Evolutionary conservation across 768 basidiomycete species (phyloP).

Genomic region (Gloeophyllum trabeum): DNA sequence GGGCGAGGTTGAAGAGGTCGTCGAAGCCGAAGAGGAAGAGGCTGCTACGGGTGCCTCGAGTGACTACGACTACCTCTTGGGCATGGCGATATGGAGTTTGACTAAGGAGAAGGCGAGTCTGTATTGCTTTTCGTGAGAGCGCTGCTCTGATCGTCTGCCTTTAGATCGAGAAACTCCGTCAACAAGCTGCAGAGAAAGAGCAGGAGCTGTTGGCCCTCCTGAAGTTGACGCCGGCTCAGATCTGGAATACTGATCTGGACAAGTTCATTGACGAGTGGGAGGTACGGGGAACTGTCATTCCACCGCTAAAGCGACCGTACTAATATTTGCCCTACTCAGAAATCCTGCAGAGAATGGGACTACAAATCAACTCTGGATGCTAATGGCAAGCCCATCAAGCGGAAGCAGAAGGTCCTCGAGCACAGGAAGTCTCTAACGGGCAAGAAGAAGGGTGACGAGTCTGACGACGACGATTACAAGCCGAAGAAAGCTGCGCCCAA

Average conservation of each 20-base stretch:
- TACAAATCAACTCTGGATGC: constrained; percentile 33
- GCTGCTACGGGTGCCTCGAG: constrained; percentile 29
- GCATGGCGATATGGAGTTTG: constrained; percentile 93
- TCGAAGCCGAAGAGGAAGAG: constrained; percentile 41
- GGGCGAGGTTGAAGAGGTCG: constrained; percentile 51
- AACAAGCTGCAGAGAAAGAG: constrained; percentile 78
- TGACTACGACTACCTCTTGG: constrained; percentile 89
- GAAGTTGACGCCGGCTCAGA: constrained; percentile 62
- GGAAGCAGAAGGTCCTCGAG: constrained; percentile 38
- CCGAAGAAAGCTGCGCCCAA: constrained; percentile 33
- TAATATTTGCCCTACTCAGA: constrained; percentile 16
- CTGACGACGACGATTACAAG: constrained; percentile 38
- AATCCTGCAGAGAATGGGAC: constrained; percentile 29
- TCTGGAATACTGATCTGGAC: constrained; percentile 90
- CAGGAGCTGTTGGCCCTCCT: constrained; percentile 68
- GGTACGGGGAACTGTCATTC: constrained; percentile 30
- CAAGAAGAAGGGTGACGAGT: constrained; percentile 23
- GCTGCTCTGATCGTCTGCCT: neutral
- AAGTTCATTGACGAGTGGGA: constrained; percentile 77
- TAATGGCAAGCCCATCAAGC: constrained; percentile 42
- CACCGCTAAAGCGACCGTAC: neutral
- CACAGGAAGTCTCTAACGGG: constrained; percentile 39
- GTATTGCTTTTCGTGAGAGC: neutral
- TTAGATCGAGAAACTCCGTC: constrained; percentile 75
- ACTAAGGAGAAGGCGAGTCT: constrained; percentile 76